Percentiles rank a stretch among this genome's conserved stretches.
Conservation (phyloP, 2,329 filamentous ascomycete genomes). For the Rachicladosporium sp. region DNA sequence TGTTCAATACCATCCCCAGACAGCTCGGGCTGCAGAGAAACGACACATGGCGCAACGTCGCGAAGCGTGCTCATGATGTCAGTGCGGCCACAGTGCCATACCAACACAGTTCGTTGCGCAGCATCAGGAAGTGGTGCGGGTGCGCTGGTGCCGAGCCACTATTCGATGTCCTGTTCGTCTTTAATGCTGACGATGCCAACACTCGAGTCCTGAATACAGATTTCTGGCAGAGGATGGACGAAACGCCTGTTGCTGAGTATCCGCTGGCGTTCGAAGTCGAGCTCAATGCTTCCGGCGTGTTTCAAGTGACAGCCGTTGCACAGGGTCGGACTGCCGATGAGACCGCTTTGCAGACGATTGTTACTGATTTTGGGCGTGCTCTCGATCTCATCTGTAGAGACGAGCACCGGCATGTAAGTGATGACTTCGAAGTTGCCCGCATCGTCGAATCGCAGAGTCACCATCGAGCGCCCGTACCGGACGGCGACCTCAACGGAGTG, state of each 20-base stretch:
- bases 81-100: conserved; percentile 56
- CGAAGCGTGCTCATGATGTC: conserved; percentile 56
- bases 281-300: conserved; percentile 32
- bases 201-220: not conserved
- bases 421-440: conserved; percentile 5
- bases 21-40: conserved; percentile 34
- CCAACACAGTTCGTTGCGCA: conserved; percentile 66
- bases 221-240: conserved; percentile 8
- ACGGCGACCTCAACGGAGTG: conserved; percentile 13
- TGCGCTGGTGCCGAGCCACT: conserved; percentile 43
- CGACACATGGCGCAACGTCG: conserved; percentile 47
- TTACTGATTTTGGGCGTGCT: conserved; percentile 31
- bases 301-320: conserved; percentile 50
- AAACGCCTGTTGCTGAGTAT: conserved; percentile 47
- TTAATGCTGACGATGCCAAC: conserved; percentile 37
- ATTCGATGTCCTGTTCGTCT: conserved; percentile 76
- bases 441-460: too few relatives aligned
- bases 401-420: conserved; percentile 13
- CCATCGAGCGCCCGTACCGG: not conserved
- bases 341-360: conserved; percentile 25
- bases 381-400: conserved; percentile 26
- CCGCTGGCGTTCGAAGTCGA: conserved; percentile 66
- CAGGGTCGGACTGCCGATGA: conserved; percentile 34
- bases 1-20: conserved; percentile 85
- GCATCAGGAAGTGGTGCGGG: conserved; percentile 68